phyloP scores from a whole-genome alignment of 1,284 basidiomycete genomes.

The Stereum hirsutum region DNA sequence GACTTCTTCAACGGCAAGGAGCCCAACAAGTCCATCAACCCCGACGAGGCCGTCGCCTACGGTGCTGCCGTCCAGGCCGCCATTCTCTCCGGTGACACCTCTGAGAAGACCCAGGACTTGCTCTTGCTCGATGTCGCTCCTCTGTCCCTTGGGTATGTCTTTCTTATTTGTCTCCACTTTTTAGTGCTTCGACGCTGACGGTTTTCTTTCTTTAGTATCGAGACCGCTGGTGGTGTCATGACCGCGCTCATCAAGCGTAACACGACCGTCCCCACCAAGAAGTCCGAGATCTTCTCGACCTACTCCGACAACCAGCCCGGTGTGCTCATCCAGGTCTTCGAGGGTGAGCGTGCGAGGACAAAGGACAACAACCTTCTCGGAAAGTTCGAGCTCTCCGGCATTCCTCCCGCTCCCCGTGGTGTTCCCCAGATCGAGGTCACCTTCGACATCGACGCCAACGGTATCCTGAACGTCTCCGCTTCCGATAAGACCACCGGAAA shows the following conservation, averaged over 20 bases:
- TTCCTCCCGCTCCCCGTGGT: conserved; percentile 97
- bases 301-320: conserved; percentile 99
- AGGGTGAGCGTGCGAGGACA: conserved; percentile 98
- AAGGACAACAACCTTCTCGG: conserved; percentile 99
- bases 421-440: conserved; percentile 98
- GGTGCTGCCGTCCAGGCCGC: conserved; percentile 99
- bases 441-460: conserved; percentile 98
- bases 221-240: conserved; percentile 99
- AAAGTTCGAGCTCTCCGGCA: conserved; percentile 97
- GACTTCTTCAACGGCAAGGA: conserved; percentile 99
- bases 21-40: conserved; percentile 97
- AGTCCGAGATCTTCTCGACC: conserved; percentile 98
- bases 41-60: conserved; percentile 98
- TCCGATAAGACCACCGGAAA: conserved; percentile 98
- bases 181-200: background rate
- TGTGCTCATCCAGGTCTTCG: conserved; percentile 98
- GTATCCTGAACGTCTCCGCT: conserved; percentile 95
- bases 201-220: conserved; percentile 55
- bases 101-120: conserved; percentile 96
- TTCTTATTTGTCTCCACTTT: conserved; percentile 6
- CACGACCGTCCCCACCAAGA: conserved; percentile 98
- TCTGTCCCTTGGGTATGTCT: conserved; percentile 66
- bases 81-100: conserved; percentile 96
- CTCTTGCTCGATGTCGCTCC: conserved; percentile 96
- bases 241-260: conserved; percentile 97